phyloP scores from a whole-genome alignment of 2,329 filamentous ascomycete species.

The Talaromyces amestolkiae region DNA sequence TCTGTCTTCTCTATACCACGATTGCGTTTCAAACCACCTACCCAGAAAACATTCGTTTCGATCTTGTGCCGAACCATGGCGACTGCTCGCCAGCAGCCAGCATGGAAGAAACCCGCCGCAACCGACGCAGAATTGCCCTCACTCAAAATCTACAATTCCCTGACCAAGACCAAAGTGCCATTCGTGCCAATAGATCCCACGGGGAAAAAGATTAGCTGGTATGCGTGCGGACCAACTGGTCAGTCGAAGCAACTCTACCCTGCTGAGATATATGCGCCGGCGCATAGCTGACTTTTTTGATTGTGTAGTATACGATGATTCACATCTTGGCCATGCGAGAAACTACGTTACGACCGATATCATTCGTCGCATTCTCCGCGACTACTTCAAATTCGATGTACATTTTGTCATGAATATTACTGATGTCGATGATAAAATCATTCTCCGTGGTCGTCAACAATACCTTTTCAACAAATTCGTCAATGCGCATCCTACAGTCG shows the following conservation, averaged over 20 bases:
- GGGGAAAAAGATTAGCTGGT: constrained; percentile 73
- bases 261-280: constrained; percentile 54
- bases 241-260: not conserved
- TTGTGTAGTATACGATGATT: constrained; percentile 63
- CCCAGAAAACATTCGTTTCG: constrained; percentile 3
- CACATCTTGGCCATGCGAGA: constrained; percentile 77
- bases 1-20: not conserved
- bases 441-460: constrained; percentile 68
- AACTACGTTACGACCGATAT: constrained; percentile 93
- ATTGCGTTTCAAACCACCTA: constrained; percentile 9
- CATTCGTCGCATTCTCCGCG: constrained; percentile 73
- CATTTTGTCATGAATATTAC: constrained; percentile 93
- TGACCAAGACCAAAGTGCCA: constrained; percentile 70
- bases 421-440: constrained; percentile 76
- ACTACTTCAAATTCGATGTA: constrained; percentile 80
- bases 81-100: constrained; percentile 39
- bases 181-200: constrained; percentile 71
- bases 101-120: constrained; percentile 42
- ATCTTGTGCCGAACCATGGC: constrained; percentile 23
- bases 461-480: constrained; percentile 72
- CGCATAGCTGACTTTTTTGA: constrained; percentile 44
- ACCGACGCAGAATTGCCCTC: constrained; percentile 46
- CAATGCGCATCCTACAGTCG: constrained; percentile 45
- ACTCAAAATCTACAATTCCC: constrained; percentile 75
- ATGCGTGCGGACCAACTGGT: constrained; percentile 78